Base-by-base conservation (phyloP, 2,329 filamentous ascomycete species). In the Ophiostoma ulmi region DNA sequence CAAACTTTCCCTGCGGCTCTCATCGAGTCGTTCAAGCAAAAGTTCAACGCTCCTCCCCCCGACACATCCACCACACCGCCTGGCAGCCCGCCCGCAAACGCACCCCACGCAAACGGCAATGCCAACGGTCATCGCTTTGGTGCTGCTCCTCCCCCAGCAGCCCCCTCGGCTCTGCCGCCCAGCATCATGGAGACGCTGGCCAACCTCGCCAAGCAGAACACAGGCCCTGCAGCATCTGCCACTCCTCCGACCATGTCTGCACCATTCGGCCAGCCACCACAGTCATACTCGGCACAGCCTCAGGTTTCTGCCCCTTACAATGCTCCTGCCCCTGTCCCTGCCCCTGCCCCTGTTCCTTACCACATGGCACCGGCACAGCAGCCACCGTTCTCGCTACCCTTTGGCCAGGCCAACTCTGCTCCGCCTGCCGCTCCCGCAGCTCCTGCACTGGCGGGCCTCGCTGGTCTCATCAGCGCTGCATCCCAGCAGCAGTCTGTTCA, bases 1-100 rank as follows among this genome's bases (percentile, higher is more conserved):
- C 90, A 91, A 78, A 98, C 94, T 31, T 98, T 99, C 80, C 93
- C 95, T 36, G 79, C 85, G 61, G 80, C 89, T 70, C 90, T 97
- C 88, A 87, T 99, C 76, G 84, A 85, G 73, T 88, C 87, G 52
- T 97, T 97, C 85, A 94, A 93, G 81, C 86, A 92, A 78, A 94
- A 92, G 80, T 80, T 97, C 76, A 90, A 85, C 74, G 84, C 87
- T 72, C 83, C 86, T 68, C 78, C 83, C 72, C 80, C 83, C 75
- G 88, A 90, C 93, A 92, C 84, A 90, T 83, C 90, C 22, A 93
- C 90, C 52, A 94, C 91, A 36, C 91, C 91, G 48, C 86, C 85
- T 22, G 88, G 88, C 74, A 89, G 85, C 76, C 86, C 86, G 63
- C 86, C 86, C 41, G 76, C 83, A 35, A 80, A 79, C 74, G 75